Conservation (phyloP, 2,329 filamentous ascomycete genomes). For the Teratosphaeria viscida region DNA sequence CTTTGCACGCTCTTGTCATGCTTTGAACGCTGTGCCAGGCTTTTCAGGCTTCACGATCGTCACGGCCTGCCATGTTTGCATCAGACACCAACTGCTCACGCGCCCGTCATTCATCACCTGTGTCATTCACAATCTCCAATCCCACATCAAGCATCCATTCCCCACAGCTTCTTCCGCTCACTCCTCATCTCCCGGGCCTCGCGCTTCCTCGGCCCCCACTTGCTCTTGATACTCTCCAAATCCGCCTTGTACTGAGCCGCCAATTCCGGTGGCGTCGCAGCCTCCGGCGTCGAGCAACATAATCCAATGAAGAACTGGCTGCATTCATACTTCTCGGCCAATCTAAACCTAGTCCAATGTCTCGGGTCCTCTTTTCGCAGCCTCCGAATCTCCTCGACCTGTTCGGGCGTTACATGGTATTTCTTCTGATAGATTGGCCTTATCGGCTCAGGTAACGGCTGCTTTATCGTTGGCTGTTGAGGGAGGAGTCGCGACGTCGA, state of each 20-base stretch:
- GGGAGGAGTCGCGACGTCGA: constrained; percentile 19
- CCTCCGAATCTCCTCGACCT: constrained; percentile 50
- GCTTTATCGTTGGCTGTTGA: constrained; percentile 7
- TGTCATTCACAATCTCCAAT: neutral
- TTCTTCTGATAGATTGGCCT: constrained; percentile 45
- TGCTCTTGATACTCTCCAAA: constrained; percentile 45
- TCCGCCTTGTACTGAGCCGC: constrained; percentile 38
- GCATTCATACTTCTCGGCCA: constrained; percentile 55
- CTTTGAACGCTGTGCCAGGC: neutral
- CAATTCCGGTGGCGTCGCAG: neutral
- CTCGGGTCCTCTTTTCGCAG: constrained; percentile 46
- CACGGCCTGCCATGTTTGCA: neutral
- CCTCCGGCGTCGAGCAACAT: constrained; percentile 32
- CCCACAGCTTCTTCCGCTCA: constrained; percentile 52
- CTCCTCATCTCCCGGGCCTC: constrained; percentile 51
- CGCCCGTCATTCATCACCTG: neutral
- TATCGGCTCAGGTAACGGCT: constrained; percentile 29
- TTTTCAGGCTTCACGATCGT: neutral
- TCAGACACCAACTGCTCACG: neutral
- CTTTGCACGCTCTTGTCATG: neutral
- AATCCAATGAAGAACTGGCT: constrained; percentile 52
- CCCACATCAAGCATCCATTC: constrained; percentile 40
- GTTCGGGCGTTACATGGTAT: constrained; percentile 47
- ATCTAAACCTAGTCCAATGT: constrained; percentile 47
- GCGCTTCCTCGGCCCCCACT: constrained; percentile 50